These are phyloP conservation scores for Mortierella sp. DNA, from an alignment of 371 early-diverging fungal species.

Conservation along the genomic window DNA sequence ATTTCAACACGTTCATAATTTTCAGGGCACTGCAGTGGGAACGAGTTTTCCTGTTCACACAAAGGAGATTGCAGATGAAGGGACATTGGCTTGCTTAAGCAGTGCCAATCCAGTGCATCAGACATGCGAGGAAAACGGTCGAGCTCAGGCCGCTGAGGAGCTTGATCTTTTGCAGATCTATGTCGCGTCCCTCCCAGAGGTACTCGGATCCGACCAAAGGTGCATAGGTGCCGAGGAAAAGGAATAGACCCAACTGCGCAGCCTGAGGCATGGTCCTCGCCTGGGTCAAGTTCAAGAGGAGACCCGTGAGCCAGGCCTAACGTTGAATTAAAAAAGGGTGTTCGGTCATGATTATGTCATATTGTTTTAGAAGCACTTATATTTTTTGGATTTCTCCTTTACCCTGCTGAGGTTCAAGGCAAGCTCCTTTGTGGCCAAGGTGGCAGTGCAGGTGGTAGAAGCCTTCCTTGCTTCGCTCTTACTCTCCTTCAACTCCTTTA, in stretches of 20 bases:
- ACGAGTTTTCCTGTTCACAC: no score
- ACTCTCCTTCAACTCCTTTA: no score
- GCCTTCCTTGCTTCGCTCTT: no score
- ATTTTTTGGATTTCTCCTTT: no score
- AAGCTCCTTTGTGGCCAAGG: no score
- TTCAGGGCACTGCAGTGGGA: no score
- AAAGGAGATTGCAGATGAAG: background rate
- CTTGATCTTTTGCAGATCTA: conserved; percentile 20
- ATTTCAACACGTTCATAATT: no score
- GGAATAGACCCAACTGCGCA: conserved; percentile 22
- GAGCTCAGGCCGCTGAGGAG: conserved; percentile 7
- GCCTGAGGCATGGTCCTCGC: conserved; percentile 17
- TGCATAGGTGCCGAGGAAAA: conserved; percentile 8
- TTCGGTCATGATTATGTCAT: background rate
- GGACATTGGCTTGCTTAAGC: background rate
- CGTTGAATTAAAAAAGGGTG: conserved; percentile 3
- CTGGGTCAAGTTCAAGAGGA: conserved; percentile 33
- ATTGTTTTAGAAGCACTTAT: no score
- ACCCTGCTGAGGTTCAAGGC: no score
- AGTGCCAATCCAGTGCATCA: conserved; percentile 8
- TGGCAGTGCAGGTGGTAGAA: no score
- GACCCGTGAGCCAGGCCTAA: conserved; percentile 30
- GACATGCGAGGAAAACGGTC: background rate
- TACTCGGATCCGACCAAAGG: conserved; percentile 12
- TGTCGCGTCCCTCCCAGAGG: conserved; percentile 19